Percentiles rank a stretch among this genome's conserved stretches.
Evolutionary conservation across 1,284 basidiomycete species (phyloP).

Genomic region (Pholiota adiposa): DNA sequence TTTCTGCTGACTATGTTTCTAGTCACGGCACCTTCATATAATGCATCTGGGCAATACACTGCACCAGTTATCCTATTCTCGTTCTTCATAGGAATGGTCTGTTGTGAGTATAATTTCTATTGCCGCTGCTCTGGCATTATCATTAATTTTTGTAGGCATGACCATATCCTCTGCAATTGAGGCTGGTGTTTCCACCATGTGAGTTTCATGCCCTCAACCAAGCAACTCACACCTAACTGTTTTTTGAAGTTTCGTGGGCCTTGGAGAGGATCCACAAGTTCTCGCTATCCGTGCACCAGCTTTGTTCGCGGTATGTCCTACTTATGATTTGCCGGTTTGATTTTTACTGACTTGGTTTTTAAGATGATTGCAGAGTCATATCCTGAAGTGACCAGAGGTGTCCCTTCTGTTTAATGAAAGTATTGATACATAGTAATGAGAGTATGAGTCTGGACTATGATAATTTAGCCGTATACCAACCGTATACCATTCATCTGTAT

Average conservation of each 20-base stretch:
- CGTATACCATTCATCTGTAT: too few relatives aligned
- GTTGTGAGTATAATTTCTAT: slow-evolving; percentile 52
- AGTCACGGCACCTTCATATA: slow-evolving; percentile 79
- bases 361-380: slow-evolving; percentile 67
- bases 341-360: neutral
- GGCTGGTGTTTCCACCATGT: slow-evolving; percentile 86
- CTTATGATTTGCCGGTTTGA: neutral
- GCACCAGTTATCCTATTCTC: slow-evolving; percentile 80
- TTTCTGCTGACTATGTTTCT: slow-evolving; percentile 20
- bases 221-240: neutral
- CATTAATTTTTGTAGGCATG: slow-evolving; percentile 46
- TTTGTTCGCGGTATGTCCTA: slow-evolving; percentile 56
- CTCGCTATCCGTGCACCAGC: slow-evolving; percentile 76
- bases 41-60: slow-evolving; percentile 74
- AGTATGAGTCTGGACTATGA: neutral
- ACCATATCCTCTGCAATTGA: slow-evolving; percentile 75
- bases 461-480: neutral
- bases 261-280: slow-evolving; percentile 82
- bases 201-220: slow-evolving; percentile 26
- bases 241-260: slow-evolving; percentile 70
- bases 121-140: slow-evolving; percentile 2
- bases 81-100: slow-evolving; percentile 78
- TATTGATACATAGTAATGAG: neutral
- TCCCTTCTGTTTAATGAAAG: slow-evolving; percentile 33
- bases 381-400: slow-evolving; percentile 60